Evolutionary conservation across 2,329 filamentous ascomycete species (phyloP).

Genomic region (Aureobasidium mangrovei): DNA sequence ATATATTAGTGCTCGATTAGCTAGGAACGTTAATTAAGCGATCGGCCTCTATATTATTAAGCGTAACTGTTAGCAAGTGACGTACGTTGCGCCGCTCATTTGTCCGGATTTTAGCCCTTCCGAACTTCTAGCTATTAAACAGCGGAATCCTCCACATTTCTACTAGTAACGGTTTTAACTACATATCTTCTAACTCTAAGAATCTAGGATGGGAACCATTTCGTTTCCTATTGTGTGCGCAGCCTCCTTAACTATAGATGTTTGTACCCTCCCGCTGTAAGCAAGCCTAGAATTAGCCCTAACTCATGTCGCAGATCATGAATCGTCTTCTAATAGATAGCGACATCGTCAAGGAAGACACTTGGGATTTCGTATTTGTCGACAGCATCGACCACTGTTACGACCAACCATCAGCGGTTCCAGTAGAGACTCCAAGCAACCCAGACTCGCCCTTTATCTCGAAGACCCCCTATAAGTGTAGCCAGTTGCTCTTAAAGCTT

Average conservation of each 20-base stretch:
- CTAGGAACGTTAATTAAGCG: too few relatives aligned
- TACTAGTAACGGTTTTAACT: too few relatives aligned
- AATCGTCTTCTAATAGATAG: neutral
- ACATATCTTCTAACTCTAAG: too few relatives aligned
- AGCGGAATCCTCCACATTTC: too few relatives aligned
- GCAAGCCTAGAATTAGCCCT: neutral
- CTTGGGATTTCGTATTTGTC: slow-evolving; percentile 1
- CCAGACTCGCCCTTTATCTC: slow-evolving; percentile 9
- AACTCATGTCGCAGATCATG: slow-evolving; percentile 4
- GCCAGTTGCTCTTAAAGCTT: slow-evolving; percentile 8
- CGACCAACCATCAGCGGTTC: neutral
- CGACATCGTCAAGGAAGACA: neutral
- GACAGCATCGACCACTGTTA: slow-evolving; percentile 10
- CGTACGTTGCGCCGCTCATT: too few relatives aligned
- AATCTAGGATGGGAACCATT: too few relatives aligned
- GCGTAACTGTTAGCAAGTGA: too few relatives aligned
- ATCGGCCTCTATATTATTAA: too few relatives aligned
- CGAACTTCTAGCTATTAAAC: too few relatives aligned
- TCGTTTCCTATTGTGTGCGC: neutral
- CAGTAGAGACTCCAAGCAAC: neutral
- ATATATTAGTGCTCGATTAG: too few relatives aligned
- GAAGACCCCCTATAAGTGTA: slow-evolving; percentile 2
- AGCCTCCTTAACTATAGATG: neutral
- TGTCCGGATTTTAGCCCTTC: too few relatives aligned
- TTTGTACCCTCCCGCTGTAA: neutral